phyloP scores from a whole-genome alignment of 1,284 basidiomycete genomes.

The Sanghuangporus sanghuang region DNA sequence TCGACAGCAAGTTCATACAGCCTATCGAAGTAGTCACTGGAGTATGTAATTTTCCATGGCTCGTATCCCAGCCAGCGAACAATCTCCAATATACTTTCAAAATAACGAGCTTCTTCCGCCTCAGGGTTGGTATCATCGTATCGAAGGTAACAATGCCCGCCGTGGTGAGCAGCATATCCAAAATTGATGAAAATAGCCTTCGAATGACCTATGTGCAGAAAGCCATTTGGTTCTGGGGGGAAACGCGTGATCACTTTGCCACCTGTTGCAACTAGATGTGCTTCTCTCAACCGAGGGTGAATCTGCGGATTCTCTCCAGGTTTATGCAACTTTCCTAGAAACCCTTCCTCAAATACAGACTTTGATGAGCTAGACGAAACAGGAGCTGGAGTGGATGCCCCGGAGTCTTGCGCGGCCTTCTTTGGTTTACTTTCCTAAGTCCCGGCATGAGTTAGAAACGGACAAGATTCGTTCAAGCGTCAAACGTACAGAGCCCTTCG shows the following conservation, averaged over 20 bases:
- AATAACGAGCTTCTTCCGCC: conserved; percentile 94
- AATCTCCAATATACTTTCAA: conserved; percentile 94
- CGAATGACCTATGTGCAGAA: conserved; percentile 94
- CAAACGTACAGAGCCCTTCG: conserved; percentile 62
- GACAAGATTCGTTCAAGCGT: not conserved
- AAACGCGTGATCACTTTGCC: conserved; percentile 94
- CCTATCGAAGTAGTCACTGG: conserved; percentile 93
- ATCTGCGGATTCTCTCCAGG: conserved; percentile 94
- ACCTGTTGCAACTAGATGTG: conserved; percentile 79
- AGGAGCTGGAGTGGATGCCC: conserved; percentile 27
- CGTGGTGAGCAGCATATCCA: conserved; percentile 91
- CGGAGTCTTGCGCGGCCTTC: conserved; percentile 29
- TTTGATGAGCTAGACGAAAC: conserved; percentile 43
- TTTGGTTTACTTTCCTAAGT: conserved; percentile 37
- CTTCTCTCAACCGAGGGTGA: conserved; percentile 69
- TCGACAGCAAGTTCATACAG: conserved; percentile 90
- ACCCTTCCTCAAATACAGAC: conserved; percentile 91
- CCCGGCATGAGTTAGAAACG: not conserved
- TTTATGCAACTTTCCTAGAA: conserved; percentile 90
- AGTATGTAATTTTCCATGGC: conserved; percentile 99
- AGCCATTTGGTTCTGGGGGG: conserved; percentile 98
- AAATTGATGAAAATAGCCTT: conserved; percentile 99
- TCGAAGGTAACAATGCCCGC: conserved; percentile 88
- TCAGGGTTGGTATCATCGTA: conserved; percentile 99
- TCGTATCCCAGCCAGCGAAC: conserved; percentile 97